These are phyloP conservation scores for Boletus patriciae DNA, from an alignment of 768 basidiomycete species.

Conservation along the genomic window DNA sequence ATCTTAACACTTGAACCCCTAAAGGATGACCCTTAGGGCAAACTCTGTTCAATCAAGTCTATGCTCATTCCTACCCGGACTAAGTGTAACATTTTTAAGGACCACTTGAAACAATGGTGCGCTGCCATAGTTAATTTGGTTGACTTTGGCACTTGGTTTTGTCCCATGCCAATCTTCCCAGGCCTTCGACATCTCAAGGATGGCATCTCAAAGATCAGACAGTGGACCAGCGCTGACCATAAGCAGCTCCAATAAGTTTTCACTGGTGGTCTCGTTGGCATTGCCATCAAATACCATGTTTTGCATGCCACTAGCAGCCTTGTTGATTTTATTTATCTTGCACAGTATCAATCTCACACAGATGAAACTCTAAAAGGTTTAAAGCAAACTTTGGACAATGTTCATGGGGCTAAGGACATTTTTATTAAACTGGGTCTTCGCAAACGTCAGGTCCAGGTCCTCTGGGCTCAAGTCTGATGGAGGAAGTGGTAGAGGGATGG, in stretches of 20 bases:
- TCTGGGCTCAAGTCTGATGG: too few species aligned
- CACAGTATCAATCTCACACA: background rate
- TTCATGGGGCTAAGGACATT: too few species aligned
- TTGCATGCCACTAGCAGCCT: background rate
- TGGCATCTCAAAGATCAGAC: background rate
- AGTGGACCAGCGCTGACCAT: background rate
- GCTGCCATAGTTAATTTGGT: accelerated
- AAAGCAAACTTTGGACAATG: background rate
- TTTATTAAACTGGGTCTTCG: too few species aligned
- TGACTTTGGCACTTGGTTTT: background rate
- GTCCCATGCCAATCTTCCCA: background rate
- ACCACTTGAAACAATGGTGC: constrained; percentile 3
- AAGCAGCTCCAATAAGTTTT: background rate
- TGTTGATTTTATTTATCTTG: background rate
- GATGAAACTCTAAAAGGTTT: background rate
- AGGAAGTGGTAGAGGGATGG: too few species aligned
- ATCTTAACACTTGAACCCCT: too few species aligned
- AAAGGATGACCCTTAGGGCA: too few species aligned
- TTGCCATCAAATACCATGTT: too few species aligned
- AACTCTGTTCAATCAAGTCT: too few species aligned
- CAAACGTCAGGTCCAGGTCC: too few species aligned
- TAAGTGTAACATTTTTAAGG: background rate
- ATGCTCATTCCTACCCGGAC: too few species aligned
- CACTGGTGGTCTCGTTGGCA: background rate
- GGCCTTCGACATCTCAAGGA: background rate